phyloP scores from a whole-genome alignment of 768 basidiomycete genomes.

The Mycena metata region DNA sequence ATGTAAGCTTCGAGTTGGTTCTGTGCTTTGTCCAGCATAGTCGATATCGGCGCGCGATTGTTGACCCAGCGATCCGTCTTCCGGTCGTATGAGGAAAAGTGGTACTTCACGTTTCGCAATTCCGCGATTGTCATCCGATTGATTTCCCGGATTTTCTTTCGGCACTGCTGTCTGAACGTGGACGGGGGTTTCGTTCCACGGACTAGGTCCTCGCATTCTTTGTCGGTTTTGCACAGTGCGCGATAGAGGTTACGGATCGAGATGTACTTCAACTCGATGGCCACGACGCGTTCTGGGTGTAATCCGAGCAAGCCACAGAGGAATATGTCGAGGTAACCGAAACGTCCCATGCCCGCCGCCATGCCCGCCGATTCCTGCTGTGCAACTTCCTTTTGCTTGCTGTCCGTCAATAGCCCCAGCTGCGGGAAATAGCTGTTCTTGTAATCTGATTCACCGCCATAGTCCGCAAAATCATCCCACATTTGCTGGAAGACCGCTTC shows the following conservation, averaged over 20 bases:
- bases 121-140: neutral
- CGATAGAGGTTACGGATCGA: neutral
- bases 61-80: neutral
- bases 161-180: neutral
- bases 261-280: conserved; percentile 16
- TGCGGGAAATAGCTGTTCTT: conserved; percentile 2
- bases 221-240: neutral
- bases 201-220: neutral
- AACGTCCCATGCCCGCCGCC: neutral
- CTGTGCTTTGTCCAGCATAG: neutral
- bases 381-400: no score
- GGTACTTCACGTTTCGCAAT: neutral
- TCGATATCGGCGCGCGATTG: neutral
- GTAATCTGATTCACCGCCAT: neutral
- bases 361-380: neutral
- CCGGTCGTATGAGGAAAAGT: neutral
- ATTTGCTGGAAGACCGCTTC: neutral
- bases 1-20: conserved; percentile 10
- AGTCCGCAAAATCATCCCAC: neutral
- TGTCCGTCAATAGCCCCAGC: neutral
- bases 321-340: conserved; percentile 2
- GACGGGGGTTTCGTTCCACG: no score
- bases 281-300: neutral
- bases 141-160: neutral
- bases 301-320: neutral